Percentiles rank a stretch among this genome's conserved stretches.
Conservation (phyloP, 768 basidiomycete species). For the Mrakia gelida region DNA sequence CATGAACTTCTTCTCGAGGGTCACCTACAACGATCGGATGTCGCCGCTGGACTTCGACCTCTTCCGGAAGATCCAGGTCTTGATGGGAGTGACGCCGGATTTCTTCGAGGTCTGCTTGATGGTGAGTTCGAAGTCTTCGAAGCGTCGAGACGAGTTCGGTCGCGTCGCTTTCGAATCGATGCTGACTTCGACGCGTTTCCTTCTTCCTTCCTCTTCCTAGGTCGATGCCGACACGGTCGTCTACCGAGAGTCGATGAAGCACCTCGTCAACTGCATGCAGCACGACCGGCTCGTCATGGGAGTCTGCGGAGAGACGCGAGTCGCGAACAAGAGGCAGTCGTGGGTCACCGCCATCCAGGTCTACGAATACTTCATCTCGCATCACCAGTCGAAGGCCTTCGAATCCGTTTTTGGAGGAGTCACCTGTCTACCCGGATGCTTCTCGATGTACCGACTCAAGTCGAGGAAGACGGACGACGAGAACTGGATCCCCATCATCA, state of each 20-base stretch:
- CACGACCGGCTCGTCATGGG: slow-evolving; percentile 99
- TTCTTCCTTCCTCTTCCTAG: slow-evolving; percentile 47
- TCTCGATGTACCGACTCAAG: slow-evolving; percentile 98
- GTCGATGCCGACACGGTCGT: slow-evolving; percentile 99
- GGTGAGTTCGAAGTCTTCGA: slow-evolving; percentile 54
- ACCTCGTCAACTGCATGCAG: slow-evolving; percentile 97
- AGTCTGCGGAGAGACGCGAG: slow-evolving; percentile 95
- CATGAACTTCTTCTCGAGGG: slow-evolving; percentile 99
- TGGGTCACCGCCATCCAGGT: slow-evolving; percentile 96
- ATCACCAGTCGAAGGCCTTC: slow-evolving; percentile 96
- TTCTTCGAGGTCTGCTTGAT: slow-evolving; percentile 96
- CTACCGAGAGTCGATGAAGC: slow-evolving; percentile 79
- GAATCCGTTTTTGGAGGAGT: slow-evolving; percentile 99
- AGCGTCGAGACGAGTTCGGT: background rate
- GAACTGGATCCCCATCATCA: slow-evolving; percentile 95
- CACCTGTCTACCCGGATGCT: slow-evolving; percentile 97
- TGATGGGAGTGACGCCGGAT: slow-evolving; percentile 99
- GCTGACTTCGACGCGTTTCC: background rate
- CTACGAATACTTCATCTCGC: slow-evolving; percentile 85
- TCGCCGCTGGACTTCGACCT: slow-evolving; percentile 94
- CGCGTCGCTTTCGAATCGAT: background rate
- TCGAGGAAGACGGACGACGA: slow-evolving; percentile 80
- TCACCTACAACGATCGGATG: slow-evolving; percentile 99
- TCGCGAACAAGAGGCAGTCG: slow-evolving; percentile 94
- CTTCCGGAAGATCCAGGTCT: slow-evolving; percentile 88